Evolutionary conservation across 805 yeast genomes (phyloP), one percentile per base, ranked within the genome.

Genomic region (Myxozyma neotropica): DNA sequence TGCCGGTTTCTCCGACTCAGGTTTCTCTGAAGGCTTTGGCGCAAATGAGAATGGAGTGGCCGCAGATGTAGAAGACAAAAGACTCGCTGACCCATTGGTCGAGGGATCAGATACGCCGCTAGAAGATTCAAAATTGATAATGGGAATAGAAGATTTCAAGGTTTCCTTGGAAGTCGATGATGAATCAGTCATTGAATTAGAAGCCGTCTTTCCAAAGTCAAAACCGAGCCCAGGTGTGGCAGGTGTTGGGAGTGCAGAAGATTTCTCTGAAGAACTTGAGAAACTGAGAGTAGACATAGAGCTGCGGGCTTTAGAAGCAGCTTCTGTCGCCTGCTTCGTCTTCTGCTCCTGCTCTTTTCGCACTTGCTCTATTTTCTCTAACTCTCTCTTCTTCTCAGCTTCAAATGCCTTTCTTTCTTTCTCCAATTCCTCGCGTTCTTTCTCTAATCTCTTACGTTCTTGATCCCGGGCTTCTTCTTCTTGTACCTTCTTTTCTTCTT

Each of bases 381-480:
- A 44, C 24, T 55, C 61, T 23, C 54, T 29, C 33, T 36, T 49
- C 35, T 52, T 50, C 31, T 56, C 58, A 7, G 17, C 52, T 26
- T 60, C 64, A n/a, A 60, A 35, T 19, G 45, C 64, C n/a, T 45
- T 43, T 6, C 56, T 53, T 42, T 60, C 58, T 19, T 26, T 33
- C 29, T 60, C 64, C 8, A 60, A 17, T 38, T 56, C 53, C 21
- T 36, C 53, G 31, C 58, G 55, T 35, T 39, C 50, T 45, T 49
- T 40, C 23, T 45, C 43, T 24, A 55, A 40, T 36, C 47, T 35
- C 24, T 60, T 23, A 54, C 61, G 23, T 55, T 58, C 47, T 58
- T 61, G 3, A 60, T 54, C 43, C 12, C 47, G 44, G 5, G 33
- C 45, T 39, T 44, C 51, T 23, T 53, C 31, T 21, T 53, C 65